Conservation (phyloP, 768 basidiomycete species). For the Austroboletus eburneus region DNA sequence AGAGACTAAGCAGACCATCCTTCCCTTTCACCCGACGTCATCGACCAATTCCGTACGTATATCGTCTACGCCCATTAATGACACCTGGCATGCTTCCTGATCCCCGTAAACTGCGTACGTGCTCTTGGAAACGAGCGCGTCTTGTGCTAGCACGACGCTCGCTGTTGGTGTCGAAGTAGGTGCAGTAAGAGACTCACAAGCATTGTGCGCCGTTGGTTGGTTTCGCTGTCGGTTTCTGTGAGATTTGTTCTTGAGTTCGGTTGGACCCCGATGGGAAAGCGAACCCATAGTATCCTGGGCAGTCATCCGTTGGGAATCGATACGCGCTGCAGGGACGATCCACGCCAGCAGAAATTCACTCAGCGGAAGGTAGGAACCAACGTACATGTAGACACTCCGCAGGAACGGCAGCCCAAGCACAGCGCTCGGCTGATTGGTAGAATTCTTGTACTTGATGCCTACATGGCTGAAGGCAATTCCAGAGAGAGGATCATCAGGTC, state of each 20-base stretch:
- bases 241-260: constrained; percentile 25
- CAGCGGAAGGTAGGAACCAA: background rate
- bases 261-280: constrained; percentile 28
- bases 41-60: constrained; percentile 21
- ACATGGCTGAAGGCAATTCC: constrained; percentile 13
- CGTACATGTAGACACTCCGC: constrained; percentile 31
- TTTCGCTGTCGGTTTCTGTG: constrained; percentile 25
- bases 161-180: constrained; percentile 28
- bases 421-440: constrained; percentile 11
- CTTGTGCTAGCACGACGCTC: constrained; percentile 13
- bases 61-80: constrained; percentile 12
- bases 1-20: too few species aligned
- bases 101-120: constrained; percentile 16
- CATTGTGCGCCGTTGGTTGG: constrained; percentile 25
- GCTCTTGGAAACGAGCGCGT: background rate
- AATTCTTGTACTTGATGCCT: constrained; percentile 14
- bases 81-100: constrained; percentile 3
- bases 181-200: constrained; percentile 17
- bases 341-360: too few species aligned
- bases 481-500: constrained; percentile 14
- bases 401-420: constrained; percentile 27
- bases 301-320: constrained; percentile 28
- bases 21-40: too few species aligned
- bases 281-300: constrained; percentile 31
- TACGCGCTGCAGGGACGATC: constrained; percentile 23